Evolutionary conservation across 176 grass and related monocot genomes (phyloP).

Genomic region (Hordeum marinum): DNA sequence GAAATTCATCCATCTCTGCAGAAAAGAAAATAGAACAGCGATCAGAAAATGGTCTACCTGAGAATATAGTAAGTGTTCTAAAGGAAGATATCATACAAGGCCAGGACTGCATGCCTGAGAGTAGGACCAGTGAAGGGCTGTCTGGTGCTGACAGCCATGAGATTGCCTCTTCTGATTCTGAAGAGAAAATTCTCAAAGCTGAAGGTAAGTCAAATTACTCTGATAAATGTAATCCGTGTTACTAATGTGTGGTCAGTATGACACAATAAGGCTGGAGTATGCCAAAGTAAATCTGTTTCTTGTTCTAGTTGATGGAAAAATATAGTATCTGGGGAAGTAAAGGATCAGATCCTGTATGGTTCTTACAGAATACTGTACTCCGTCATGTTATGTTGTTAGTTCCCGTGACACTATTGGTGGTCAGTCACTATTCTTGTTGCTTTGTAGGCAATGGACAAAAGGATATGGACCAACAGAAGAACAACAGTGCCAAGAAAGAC

Average conservation of each 20-base stretch:
- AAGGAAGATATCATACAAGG: conserved; percentile 30
- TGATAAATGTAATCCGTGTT: conserved; percentile 2
- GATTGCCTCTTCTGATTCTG: conserved; percentile 4
- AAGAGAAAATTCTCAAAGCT: conserved; percentile 34
- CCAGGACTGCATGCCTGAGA: conserved; percentile 24
- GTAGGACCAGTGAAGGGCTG: conserved; percentile 16
- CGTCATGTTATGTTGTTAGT: neutral
- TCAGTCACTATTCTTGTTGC: conserved; percentile 19
- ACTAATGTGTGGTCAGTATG: conserved; percentile 5
- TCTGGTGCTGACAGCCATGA: conserved; percentile 26
- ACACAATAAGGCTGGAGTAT: neutral
- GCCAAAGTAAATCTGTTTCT: neutral
- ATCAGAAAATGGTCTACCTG: conserved; percentile 19
- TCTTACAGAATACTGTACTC: neutral
- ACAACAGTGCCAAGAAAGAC: conserved; percentile 41
- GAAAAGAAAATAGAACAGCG: conserved; percentile 24
- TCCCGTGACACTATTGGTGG: neutral
- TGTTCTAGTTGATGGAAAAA: neutral
- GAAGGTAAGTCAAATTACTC: conserved; percentile 36
- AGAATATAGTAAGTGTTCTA: conserved; percentile 5
- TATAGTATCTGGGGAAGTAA: conserved; percentile 5
- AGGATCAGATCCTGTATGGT: neutral
- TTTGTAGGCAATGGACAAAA: conserved; percentile 44
- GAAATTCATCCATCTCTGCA: conserved; percentile 12
- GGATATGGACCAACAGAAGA: conserved; percentile 49